Evolutionary conservation across 2,329 filamentous ascomycete species (phyloP).

Genomic region (Cryoendolithus antarcticus): DNA sequence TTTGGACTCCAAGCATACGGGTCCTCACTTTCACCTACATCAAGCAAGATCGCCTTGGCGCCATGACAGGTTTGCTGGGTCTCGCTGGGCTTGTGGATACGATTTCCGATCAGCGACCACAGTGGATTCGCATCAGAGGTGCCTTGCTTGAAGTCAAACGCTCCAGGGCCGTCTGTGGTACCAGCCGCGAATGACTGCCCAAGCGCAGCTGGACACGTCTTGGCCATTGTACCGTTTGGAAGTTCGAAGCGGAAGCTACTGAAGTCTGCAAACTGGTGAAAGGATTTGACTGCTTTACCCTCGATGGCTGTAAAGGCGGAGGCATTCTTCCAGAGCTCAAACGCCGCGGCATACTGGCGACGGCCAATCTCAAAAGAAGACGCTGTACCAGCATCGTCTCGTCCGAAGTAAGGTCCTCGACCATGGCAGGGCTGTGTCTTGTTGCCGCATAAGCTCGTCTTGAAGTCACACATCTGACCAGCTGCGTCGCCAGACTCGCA

Average conservation of each 20-base stretch:
- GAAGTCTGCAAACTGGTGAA: slow-evolving; percentile 80
- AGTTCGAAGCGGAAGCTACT: slow-evolving; percentile 61
- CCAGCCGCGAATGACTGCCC: slow-evolving; percentile 90
- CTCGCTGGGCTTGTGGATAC: slow-evolving; percentile 57
- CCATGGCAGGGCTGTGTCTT: slow-evolving; percentile 60
- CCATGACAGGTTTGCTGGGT: slow-evolving; percentile 65
- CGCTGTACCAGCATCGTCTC: slow-evolving; percentile 51
- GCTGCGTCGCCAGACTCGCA: slow-evolving; percentile 66
- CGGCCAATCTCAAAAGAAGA: slow-evolving; percentile 66
- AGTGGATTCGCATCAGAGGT: slow-evolving; percentile 63
- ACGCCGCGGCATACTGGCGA: slow-evolving; percentile 54
- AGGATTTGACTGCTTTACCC: slow-evolving; percentile 59
- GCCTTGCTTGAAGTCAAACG: slow-evolving; percentile 85
- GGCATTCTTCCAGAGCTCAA: slow-evolving; percentile 41
- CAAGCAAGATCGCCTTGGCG: slow-evolving; percentile 74
- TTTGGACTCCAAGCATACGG: slow-evolving; percentile 88
- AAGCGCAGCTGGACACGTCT: slow-evolving; percentile 74
- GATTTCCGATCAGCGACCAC: slow-evolving; percentile 63
- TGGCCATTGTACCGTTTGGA: slow-evolving; percentile 56
- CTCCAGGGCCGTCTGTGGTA: slow-evolving; percentile 81
- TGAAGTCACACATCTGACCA: slow-evolving; percentile 56
- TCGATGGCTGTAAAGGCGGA: slow-evolving; percentile 37
- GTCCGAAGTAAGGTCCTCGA: slow-evolving; percentile 56
- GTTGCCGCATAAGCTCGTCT: slow-evolving; percentile 76
- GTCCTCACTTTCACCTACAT: slow-evolving; percentile 65